Conservation (phyloP, 768 basidiomycete genomes). For the Tulasnella sp. region DNA sequence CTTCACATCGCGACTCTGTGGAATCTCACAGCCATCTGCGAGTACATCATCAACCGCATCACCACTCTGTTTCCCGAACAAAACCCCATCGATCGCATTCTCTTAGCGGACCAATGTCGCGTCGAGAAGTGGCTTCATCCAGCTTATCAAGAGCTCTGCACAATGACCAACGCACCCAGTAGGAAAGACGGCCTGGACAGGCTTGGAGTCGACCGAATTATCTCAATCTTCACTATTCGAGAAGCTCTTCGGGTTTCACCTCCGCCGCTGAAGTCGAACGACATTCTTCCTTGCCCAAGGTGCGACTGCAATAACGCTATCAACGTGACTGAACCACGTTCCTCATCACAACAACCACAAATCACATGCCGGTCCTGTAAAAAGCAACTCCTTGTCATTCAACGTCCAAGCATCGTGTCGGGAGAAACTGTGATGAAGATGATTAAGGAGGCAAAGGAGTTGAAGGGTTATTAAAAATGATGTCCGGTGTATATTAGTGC, state of each 20-base stretch:
- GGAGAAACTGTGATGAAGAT: neutral
- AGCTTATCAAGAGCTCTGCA: conserved; percentile 6
- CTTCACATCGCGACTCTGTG: conserved; percentile 14
- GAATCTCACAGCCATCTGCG: neutral
- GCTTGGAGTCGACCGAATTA: neutral
- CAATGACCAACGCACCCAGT: neutral
- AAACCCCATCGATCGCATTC: neutral
- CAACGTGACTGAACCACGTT: neutral
- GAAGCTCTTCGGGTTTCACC: too few relatives aligned
- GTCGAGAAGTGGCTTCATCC: conserved; percentile 12
- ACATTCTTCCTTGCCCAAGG: too few relatives aligned
- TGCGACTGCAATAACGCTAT: neutral
- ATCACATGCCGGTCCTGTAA: neutral
- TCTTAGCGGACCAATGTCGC: neutral
- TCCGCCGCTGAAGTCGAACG: too few relatives aligned
- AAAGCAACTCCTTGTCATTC: neutral
- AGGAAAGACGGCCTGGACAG: neutral
- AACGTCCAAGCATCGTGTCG: too few relatives aligned
- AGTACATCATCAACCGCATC: neutral
- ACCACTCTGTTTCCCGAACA: neutral
- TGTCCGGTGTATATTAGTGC: too few relatives aligned
- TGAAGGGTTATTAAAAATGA: too few relatives aligned
- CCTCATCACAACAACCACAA: neutral
- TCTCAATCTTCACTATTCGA: neutral
- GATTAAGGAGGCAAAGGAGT: neutral